A percentile compares a stretch with the other conserved stretches of the same genome.
Conservation (phyloP, 257 asterid species). For the Lycium ferocissimum region DNA sequence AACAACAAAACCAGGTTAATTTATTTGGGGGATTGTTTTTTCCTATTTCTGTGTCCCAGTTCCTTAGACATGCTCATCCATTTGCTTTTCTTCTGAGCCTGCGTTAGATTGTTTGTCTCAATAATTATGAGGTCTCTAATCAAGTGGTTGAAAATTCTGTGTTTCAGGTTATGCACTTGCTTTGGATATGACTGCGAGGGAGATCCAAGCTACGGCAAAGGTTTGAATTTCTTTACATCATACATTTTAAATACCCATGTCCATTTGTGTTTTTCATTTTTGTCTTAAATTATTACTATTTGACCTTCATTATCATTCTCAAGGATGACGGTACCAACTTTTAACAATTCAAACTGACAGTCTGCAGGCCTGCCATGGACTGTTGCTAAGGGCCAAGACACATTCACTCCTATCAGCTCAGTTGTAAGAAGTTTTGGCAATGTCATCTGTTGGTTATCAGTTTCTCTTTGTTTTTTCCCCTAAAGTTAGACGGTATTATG, state of each 20-base stretch:
- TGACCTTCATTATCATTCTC: conserved; percentile 7
- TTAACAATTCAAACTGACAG: conserved; percentile 52
- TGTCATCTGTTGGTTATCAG: conserved; percentile 22
- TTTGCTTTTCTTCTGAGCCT: conserved; percentile 12
- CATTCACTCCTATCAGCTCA: conserved; percentile 96
- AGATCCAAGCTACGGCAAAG: conserved; percentile 90
- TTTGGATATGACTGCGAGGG: conserved; percentile 99
- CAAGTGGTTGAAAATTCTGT: conserved; percentile 13
- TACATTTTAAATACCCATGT: background rate
- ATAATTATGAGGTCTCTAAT: background rate
- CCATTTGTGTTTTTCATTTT: background rate
- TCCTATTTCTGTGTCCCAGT: background rate
- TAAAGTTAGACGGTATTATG: background rate
- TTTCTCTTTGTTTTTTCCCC: background rate
- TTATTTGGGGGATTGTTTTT: background rate
- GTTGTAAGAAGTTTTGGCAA: conserved; percentile 62
- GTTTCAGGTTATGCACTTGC: conserved; percentile 96
- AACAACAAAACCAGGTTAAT: background rate
- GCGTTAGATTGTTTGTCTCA: conserved; percentile 19
- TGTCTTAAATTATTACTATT: conserved; percentile 16
- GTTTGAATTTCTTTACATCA: conserved; percentile 47
- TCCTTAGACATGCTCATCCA: background rate
- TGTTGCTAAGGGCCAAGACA: conserved; percentile 95
- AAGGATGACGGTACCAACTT: background rate
- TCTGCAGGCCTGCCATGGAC: conserved; percentile 99